These are phyloP conservation scores for Nicotiana attenuata DNA, from an alignment of 257 asterid species.

Conservation along the genomic window DNA sequence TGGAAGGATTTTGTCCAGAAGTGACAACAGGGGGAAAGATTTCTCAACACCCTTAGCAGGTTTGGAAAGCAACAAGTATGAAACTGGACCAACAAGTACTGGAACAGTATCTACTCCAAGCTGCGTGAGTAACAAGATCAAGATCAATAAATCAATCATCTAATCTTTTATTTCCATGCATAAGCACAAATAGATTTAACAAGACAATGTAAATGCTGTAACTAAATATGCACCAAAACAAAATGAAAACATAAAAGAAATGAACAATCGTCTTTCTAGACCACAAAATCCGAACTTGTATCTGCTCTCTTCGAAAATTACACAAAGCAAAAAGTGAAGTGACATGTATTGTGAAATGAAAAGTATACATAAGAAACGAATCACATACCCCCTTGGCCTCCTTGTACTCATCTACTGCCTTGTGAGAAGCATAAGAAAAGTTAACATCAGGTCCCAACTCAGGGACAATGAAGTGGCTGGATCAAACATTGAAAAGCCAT, in stretches of 20 bases:
- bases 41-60: slow-evolving; percentile 51
- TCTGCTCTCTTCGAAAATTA: neutral
- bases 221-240: neutral
- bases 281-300: neutral
- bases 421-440: slow-evolving; percentile 34
- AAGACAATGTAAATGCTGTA: neutral
- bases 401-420: slow-evolving; percentile 29
- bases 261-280: neutral
- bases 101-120: slow-evolving; percentile 49
- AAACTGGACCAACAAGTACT: slow-evolving; percentile 48
- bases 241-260: neutral
- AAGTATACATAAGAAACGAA: neutral
- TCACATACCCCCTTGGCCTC: slow-evolving; percentile 33
- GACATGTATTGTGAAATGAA: neutral
- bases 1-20: slow-evolving; percentile 47
- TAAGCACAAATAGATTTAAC: neutral
- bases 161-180: neutral
- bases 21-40: slow-evolving; percentile 37
- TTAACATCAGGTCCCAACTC: slow-evolving; percentile 31
- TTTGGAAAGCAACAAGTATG: slow-evolving; percentile 47
- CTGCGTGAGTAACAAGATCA: slow-evolving; percentile 20
- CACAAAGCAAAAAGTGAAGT: neutral
- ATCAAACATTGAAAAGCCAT: neutral
- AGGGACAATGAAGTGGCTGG: slow-evolving; percentile 41
- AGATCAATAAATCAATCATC: neutral